These are phyloP conservation scores for Aristolochia californica DNA, from an alignment of 164 flowering plant genomes.

Conservation along the genomic window DNA sequence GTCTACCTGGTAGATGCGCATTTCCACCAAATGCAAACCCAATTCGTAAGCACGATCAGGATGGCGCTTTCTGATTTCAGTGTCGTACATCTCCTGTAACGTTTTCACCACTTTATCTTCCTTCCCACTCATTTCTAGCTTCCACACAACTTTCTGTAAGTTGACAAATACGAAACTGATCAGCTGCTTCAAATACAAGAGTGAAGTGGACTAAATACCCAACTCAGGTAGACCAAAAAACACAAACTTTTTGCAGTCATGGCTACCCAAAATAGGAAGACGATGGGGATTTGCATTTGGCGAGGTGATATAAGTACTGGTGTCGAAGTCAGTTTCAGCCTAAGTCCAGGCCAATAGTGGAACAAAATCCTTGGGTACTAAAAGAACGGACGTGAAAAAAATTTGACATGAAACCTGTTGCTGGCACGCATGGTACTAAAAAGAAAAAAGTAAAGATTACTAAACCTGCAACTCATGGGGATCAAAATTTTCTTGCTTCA, in stretches of 20 bases:
- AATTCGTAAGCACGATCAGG: not conserved
- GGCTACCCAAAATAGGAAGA: too few species aligned
- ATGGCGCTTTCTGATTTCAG: not conserved
- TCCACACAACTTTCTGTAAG: not conserved
- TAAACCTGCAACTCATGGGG: not conserved
- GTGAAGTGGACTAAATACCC: too few species aligned
- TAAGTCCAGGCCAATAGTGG: too few species aligned
- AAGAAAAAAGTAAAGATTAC: not conserved
- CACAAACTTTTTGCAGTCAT: too few species aligned
- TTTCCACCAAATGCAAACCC: not conserved
- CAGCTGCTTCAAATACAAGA: too few species aligned
- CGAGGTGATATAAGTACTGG: too few species aligned
- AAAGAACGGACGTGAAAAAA: too few species aligned
- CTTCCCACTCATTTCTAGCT: slow-evolving; percentile 1
- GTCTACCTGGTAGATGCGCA: slow-evolving; percentile 4
- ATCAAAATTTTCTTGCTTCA: not conserved
- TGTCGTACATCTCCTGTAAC: not conserved
- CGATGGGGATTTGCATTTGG: too few species aligned
- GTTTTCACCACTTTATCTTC: not conserved
- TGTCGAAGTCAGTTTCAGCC: too few species aligned
- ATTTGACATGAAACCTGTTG: too few species aligned
- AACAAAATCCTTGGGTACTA: too few species aligned
- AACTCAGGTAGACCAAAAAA: too few species aligned
- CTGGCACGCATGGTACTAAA: not conserved
- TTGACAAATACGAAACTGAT: not conserved